phyloP scores from a whole-genome alignment of 2,329 filamentous ascomycete species.

The Talaromyces rugulosus region DNA sequence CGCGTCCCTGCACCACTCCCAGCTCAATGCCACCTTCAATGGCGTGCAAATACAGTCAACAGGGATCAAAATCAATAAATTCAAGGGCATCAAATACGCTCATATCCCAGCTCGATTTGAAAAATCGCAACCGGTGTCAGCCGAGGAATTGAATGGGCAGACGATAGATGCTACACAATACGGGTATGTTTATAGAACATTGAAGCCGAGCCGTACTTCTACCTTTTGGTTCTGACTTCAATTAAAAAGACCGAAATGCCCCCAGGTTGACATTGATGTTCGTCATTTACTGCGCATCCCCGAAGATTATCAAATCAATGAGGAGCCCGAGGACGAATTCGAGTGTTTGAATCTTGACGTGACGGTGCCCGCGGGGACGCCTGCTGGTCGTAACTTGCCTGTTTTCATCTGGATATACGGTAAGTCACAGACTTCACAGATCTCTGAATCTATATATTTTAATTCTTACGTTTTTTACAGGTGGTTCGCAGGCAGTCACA shows the following conservation, averaged over 20 bases:
- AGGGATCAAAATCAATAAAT: slow-evolving; percentile 21
- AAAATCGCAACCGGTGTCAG: slow-evolving; percentile 18
- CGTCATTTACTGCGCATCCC: slow-evolving; percentile 44
- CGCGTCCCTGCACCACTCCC: slow-evolving; percentile 20
- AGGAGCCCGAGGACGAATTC: slow-evolving; percentile 40
- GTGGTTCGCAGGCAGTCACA: slow-evolving; percentile 43
- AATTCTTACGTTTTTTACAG: slow-evolving; percentile 10
- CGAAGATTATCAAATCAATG: slow-evolving; percentile 23
- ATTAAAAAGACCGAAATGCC: slow-evolving; percentile 36
- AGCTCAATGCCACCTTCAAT: slow-evolving; percentile 25
- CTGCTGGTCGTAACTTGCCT: slow-evolving; percentile 21
- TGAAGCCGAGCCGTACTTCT: neutral
- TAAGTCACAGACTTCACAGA: slow-evolving; percentile 1
- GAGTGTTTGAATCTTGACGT: slow-evolving; percentile 43
- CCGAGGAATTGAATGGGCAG: slow-evolving; percentile 19
- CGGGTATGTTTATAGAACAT: slow-evolving; percentile 21
- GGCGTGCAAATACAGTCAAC: slow-evolving; percentile 17
- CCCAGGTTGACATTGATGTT: slow-evolving; percentile 39
- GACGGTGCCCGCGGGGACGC: slow-evolving; percentile 20
- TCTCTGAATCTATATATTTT: neutral
- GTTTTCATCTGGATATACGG: slow-evolving; percentile 48
- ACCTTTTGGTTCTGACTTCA: neutral
- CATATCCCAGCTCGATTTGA: slow-evolving; percentile 28
- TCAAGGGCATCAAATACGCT: slow-evolving; percentile 30
- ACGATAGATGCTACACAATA: slow-evolving; percentile 32